These are phyloP conservation scores for Plasmodium reichenowi DNA, from an alignment of 169 alveolate species.

Conservation along the genomic window DNA sequence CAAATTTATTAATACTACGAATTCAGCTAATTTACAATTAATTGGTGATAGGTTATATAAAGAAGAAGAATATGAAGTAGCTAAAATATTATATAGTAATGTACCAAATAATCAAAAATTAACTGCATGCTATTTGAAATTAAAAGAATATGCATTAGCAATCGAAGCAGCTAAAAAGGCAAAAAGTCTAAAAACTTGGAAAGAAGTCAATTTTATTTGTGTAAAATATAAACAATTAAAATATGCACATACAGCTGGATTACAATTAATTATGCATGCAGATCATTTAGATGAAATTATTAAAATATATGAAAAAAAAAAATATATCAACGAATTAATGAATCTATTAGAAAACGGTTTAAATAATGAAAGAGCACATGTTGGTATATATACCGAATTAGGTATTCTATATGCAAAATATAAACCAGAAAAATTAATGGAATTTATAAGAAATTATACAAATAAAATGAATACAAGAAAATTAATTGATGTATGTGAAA, in stretches of 20 bases:
- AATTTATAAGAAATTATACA: slow-evolving; percentile 44
- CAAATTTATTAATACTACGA: slow-evolving; percentile 63
- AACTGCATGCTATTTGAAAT: slow-evolving; percentile 95
- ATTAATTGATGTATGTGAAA: slow-evolving; percentile 85
- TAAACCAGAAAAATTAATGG: slow-evolving; percentile 97
- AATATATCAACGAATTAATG: slow-evolving; percentile 81
- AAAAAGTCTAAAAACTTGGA: slow-evolving; percentile 95
- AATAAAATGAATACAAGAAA: slow-evolving; percentile 79
- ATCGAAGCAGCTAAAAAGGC: slow-evolving; percentile 99
- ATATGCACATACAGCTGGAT: slow-evolving; percentile 95
- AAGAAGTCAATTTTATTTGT: slow-evolving; percentile 95
- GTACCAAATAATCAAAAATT: slow-evolving; percentile 97
- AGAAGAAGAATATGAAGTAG: slow-evolving; percentile 91
- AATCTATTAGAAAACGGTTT: slow-evolving; percentile 77
- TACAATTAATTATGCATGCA: slow-evolving; percentile 97
- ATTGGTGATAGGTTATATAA: slow-evolving; percentile 84
- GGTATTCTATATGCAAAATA: slow-evolving; percentile 98
- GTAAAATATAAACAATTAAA: slow-evolving; percentile 89
- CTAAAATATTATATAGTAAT: slow-evolving; percentile 94
- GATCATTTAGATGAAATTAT: slow-evolving; percentile 97
- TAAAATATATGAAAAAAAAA: slow-evolving; percentile 81
- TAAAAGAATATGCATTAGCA: slow-evolving; percentile 96
- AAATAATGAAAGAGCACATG: slow-evolving; percentile 88
- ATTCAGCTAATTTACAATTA: slow-evolving; percentile 78
- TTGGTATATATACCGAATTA: slow-evolving; percentile 97